Evolutionary conservation across 352 stramenopile genomes (phyloP), one percentile per base, ranked within the genome.

Genomic region (Globisporangium orthogonon): DNA sequence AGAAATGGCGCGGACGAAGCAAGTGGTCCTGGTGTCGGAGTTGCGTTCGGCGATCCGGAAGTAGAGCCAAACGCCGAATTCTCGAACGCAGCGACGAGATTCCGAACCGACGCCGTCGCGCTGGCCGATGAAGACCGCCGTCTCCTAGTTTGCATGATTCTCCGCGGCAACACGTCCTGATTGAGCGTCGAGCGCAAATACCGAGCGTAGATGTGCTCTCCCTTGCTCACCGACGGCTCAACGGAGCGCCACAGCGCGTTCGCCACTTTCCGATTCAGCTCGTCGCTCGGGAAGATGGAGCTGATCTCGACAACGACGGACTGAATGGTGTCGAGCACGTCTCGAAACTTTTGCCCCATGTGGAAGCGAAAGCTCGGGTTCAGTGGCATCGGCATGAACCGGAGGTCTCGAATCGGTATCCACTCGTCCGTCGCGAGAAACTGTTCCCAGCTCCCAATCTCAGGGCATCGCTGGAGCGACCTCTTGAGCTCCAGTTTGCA

Each of bases 161-260:
- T 39, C 31, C 50, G 18, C 2, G 55, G 55, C 13, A 63, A 17
- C 15, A 55, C 52, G 35, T 87, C 75, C 14, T 83, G 64, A 28
- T 86, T 82, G 9, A 88, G 66, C 18, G 77, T 77, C 2, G 77
- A 88, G 4, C 81, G 73, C 45, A 89, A 76, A 55, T 91, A 91
- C 14, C 81, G 76, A 4, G 81, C 78, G 39, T 78, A 91, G 29
- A 91, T 69, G 60, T 91, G 81, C 50, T 89, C 77, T 0, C 77
- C 81, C 52, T 69, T 78, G 61, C 68, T 77, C 39, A 89, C 66
- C 0, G 67, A 71, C 7, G 65, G 14, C 43, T 91, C 81, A 4
- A 89, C 48, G 7, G 71, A 68, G 50, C 72, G 68, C 78, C 78
- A 89, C 1, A 89, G 45, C n/a, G 80, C 69, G 56, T 54, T 80